Evolutionary conservation across 2,329 filamentous ascomycete species (phyloP).

Genomic region (Pseudocercospora eumusae): DNA sequence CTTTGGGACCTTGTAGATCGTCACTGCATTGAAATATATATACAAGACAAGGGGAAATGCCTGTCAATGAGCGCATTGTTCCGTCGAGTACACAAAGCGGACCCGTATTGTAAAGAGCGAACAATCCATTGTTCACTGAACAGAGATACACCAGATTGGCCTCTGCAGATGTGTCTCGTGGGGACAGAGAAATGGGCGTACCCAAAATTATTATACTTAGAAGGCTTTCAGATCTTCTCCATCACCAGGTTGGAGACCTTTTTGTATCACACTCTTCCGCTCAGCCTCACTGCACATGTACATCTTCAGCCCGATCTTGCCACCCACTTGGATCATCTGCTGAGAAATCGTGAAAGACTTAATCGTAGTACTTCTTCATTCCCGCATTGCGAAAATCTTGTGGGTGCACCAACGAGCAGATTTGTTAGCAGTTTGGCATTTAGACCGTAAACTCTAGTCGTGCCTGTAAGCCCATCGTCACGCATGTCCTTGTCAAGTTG

Average conservation of each 20-base stretch:
- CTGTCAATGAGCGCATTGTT: not conserved
- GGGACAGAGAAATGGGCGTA: too few relatives aligned
- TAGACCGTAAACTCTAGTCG: too few relatives aligned
- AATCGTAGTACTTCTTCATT: too few relatives aligned
- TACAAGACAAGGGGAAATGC: not conserved
- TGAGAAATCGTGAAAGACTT: not conserved
- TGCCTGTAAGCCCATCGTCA: not conserved
- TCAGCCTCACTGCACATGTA: not conserved
- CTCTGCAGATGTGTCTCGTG: too few relatives aligned
- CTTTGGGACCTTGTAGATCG: not conserved
- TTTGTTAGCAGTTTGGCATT: not conserved
- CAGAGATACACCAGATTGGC: not conserved
- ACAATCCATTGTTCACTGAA: not conserved
- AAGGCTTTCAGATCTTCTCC: not conserved
- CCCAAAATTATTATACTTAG: too few relatives aligned
- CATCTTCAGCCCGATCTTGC: not conserved
- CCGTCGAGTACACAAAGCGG: not conserved
- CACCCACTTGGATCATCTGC: not conserved
- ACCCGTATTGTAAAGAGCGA: not conserved
- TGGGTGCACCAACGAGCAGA: not conserved
- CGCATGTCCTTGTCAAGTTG: too few relatives aligned
- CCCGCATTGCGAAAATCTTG: not conserved
- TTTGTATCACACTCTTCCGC: not conserved
- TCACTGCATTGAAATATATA: not conserved
- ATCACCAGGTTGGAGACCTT: not conserved